Evolutionary conservation across 306 rosid species (phyloP).

Genomic region (Geum urbanum): DNA sequence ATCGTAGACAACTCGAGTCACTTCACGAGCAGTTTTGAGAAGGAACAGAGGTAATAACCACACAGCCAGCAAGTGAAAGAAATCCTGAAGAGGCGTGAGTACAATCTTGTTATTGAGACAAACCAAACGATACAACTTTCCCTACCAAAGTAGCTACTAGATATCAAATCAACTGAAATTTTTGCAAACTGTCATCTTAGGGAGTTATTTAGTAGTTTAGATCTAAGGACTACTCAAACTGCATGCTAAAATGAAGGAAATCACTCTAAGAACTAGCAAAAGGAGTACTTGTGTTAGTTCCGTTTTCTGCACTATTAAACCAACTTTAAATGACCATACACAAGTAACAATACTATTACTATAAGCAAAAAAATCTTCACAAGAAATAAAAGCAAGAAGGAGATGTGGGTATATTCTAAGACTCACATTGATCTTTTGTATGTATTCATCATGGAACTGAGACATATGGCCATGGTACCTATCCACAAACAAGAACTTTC

Average conservation of each 20-base stretch:
- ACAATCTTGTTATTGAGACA: background rate
- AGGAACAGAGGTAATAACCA: constrained; percentile 41
- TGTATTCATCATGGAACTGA: constrained; percentile 38
- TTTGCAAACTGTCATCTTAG: background rate
- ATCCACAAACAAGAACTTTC: constrained; percentile 49
- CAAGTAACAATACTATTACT: background rate
- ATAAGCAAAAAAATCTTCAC: background rate
- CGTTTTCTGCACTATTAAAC: no score
- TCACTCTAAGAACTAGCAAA: no score
- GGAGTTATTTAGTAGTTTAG: background rate
- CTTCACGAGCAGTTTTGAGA: constrained; percentile 36
- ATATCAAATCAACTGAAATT: background rate
- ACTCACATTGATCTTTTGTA: constrained; percentile 35
- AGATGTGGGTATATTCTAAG: background rate
- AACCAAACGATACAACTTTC: background rate
- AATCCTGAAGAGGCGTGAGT: constrained; percentile 26
- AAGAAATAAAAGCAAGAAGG: background rate
- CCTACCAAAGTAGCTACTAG: no score
- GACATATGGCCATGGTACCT: constrained; percentile 25
- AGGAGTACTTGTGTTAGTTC: no score
- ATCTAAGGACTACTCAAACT: no score
- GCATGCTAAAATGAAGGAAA: no score
- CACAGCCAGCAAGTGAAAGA: constrained; percentile 29
- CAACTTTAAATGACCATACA: background rate
- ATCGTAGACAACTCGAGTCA: constrained; percentile 17